phyloP scores from a whole-genome alignment of 257 asterid genomes.

The Forsythia viridissima region DNA sequence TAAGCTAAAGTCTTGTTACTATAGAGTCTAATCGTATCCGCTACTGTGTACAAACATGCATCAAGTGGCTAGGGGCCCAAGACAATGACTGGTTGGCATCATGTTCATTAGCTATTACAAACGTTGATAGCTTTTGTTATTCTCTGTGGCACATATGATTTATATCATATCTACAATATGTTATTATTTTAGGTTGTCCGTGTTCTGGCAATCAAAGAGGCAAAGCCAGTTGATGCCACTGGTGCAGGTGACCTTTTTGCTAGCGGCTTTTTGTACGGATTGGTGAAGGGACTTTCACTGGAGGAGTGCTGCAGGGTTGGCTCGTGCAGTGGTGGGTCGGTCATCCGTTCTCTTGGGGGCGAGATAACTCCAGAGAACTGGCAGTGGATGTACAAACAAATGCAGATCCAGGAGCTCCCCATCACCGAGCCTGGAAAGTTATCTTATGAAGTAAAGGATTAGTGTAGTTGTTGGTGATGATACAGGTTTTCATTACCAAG shows the following conservation, averaged over 20 bases:
- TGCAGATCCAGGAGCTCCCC: conserved; percentile 65
- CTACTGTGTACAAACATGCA: no score
- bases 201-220: conserved; percentile 77
- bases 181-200: conserved; percentile 56
- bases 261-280: conserved; percentile 86
- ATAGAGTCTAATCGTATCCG: no score
- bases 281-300: conserved; percentile 71
- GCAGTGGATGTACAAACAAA: conserved; percentile 95
- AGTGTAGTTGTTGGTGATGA: background rate
- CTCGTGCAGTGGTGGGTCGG: conserved; percentile 94
- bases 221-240: conserved; percentile 83
- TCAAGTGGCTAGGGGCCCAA: no score
- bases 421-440: conserved; percentile 35
- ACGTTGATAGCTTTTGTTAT: background rate
- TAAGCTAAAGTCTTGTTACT: background rate
- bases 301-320: conserved; percentile 92
- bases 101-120: no score
- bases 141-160: background rate
- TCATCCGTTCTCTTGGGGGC: conserved; percentile 84
- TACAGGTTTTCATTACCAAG: background rate
- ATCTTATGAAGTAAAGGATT: conserved; percentile 8
- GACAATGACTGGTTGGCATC: no score
- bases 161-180: background rate
- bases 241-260: conserved; percentile 99
- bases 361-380: conserved; percentile 86